Conservation (phyloP, 225 moss, liverwort and hornwort species). For the Physcomitrellopsis africana region DNA sequence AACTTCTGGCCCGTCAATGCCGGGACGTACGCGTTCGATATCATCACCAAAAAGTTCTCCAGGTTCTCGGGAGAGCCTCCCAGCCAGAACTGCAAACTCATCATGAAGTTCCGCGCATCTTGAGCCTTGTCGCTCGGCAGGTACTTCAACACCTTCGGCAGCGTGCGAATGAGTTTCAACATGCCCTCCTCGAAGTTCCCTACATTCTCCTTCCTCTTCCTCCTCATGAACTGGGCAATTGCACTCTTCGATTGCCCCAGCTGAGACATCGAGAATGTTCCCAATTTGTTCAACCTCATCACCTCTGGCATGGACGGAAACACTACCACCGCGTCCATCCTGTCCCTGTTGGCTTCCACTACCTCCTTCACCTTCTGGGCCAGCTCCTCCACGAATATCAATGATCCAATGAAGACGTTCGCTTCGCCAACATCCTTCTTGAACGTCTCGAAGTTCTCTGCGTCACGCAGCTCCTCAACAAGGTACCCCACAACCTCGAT, state of each 20-base stretch:
- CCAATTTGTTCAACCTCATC: conserved; percentile 94
- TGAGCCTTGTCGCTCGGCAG: conserved; percentile 92
- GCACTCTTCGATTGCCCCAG: conserved; percentile 97
- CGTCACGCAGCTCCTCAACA: conserved; percentile 92
- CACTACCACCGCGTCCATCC: conserved; percentile 89
- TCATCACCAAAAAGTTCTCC: conserved; percentile 97
- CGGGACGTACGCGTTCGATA: conserved; percentile 85
- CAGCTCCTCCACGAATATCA: conserved; percentile 94
- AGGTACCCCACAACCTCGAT: conserved; percentile 96
- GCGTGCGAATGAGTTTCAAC: conserved; percentile 91
- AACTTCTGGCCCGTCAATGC: conserved; percentile 51
- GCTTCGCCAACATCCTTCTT: conserved; percentile 87
- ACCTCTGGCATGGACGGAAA: conserved; percentile 99
- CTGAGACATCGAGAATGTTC: conserved; percentile 98
- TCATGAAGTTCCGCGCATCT: conserved; percentile 94
- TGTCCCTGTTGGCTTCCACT: conserved; percentile 76
- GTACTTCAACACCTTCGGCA: conserved; percentile 93
- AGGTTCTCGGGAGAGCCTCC: conserved; percentile 97
- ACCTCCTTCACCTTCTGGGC: conserved; percentile 86
- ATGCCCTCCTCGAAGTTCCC: conserved; percentile 98
- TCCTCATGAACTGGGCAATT: conserved; percentile 95
- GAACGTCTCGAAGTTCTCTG: conserved; percentile 80
- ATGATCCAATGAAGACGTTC: conserved; percentile 94
- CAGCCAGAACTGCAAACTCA: conserved; percentile 99
- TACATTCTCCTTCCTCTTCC: conserved; percentile 93